Conservation (phyloP, 2,329 filamentous ascomycete species). For the Mycosphaerelloides madeirae region DNA sequence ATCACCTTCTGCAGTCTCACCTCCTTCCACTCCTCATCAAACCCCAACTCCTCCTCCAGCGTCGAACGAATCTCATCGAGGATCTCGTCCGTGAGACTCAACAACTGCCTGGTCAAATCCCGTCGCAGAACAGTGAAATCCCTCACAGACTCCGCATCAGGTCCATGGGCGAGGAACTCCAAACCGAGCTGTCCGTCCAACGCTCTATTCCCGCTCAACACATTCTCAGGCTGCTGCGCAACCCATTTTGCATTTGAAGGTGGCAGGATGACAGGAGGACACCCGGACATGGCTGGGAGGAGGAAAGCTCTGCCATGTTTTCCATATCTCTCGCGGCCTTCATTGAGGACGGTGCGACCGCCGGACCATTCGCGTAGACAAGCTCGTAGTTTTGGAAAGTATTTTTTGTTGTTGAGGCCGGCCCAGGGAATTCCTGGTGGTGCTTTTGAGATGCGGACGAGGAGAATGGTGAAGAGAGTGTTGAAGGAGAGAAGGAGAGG, state of each 20-base stretch:
- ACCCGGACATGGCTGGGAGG: conserved; percentile 8
- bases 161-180: conserved; percentile 10
- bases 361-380: not conserved
- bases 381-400: conserved; percentile 8
- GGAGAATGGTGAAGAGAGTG: not conserved
- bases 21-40: not conserved
- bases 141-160: conserved; percentile 3
- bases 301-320: conserved; percentile 8
- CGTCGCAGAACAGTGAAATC: conserved; percentile 15
- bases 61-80: conserved; percentile 9
- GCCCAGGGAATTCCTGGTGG: conserved; percentile 7
- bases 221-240: conserved; percentile 8
- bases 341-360: conserved; percentile 3
- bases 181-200: conserved; percentile 9
- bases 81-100: conserved; percentile 10
- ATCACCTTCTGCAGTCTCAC: conserved; percentile 10
- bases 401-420: conserved; percentile 4
- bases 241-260: conserved; percentile 9
- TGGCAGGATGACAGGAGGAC: conserved; percentile 14
- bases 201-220: conserved; percentile 7
- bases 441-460: conserved; percentile 2
- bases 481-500: not conserved
- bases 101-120: conserved; percentile 13
- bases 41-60: conserved; percentile 7
- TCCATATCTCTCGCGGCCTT: conserved; percentile 8